A percentile compares a stretch with the other conserved stretches of the same genome.
Conservation (phyloP, 371 early-diverging fungal genomes). For the Choanephora cucurbitarum region DNA sequence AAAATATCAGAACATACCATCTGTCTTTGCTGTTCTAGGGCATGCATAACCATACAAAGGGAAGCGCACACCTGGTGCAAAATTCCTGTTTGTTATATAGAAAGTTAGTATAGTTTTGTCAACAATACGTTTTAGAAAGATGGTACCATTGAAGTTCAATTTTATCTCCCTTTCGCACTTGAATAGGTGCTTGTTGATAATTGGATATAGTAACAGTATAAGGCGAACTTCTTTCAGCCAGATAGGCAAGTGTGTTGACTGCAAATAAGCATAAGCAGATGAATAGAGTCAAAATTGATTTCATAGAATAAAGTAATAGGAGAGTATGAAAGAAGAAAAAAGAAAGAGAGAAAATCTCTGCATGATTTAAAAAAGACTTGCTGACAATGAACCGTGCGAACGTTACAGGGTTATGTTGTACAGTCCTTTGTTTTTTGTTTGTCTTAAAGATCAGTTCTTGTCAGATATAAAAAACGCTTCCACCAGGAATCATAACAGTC, state of each 20-base stretch:
- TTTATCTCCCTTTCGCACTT: background rate
- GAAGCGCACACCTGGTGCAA: slow-evolving; percentile 16
- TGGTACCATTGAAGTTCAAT: background rate
- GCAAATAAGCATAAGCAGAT: background rate
- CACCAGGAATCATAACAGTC: too few species aligned
- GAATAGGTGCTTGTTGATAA: background rate
- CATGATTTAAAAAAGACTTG: background rate
- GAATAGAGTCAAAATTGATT: background rate
- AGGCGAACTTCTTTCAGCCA: background rate
- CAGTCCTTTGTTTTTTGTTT: too few species aligned
- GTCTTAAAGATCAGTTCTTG: too few species aligned
- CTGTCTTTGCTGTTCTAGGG: slow-evolving; percentile 19
- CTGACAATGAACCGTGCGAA: background rate
- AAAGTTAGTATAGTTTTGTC: background rate
- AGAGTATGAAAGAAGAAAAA: background rate
- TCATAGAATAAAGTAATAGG: background rate
- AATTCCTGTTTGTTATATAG: slow-evolving; percentile 6
- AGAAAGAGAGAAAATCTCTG: background rate
- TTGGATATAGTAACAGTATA: background rate
- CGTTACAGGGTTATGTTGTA: background rate
- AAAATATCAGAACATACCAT: slow-evolving; percentile 6
- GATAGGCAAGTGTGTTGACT: background rate
- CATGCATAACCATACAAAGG: slow-evolving; percentile 29
- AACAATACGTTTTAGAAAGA: background rate
- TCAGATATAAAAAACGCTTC: too few species aligned